Evolutionary conservation across 768 basidiomycete genomes (phyloP).

Genomic region (Fomitopsis pulvina): DNA sequence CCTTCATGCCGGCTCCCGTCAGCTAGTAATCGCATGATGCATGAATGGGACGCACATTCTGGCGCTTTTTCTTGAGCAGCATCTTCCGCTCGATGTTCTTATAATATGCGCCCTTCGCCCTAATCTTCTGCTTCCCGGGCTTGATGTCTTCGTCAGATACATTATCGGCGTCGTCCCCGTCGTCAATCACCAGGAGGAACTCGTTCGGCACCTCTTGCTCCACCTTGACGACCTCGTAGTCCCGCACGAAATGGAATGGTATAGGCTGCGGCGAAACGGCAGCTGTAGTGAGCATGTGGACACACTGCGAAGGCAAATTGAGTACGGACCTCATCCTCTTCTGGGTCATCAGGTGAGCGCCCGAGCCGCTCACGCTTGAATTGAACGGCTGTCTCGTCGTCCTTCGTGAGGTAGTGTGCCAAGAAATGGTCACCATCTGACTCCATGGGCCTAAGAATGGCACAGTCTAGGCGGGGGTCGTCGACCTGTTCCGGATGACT

Average conservation of each 20-base stretch:
- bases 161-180: constrained; percentile 29
- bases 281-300: no score
- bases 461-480: constrained; percentile 79
- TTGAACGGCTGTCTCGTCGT: constrained; percentile 60
- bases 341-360: constrained; percentile 38
- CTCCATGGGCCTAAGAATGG: constrained; percentile 82
- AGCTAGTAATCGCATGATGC: not conserved
- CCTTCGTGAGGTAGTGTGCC: constrained; percentile 75
- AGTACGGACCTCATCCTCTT: constrained; percentile 47
- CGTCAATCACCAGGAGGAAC: constrained; percentile 70
- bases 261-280: constrained; percentile 41
- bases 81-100: constrained; percentile 88
- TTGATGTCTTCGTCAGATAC: constrained; percentile 7
- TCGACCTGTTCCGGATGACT: constrained; percentile 40
- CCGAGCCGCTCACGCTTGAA: constrained; percentile 55
- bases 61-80: constrained; percentile 78
- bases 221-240: constrained; percentile 83
- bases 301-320: not conserved
- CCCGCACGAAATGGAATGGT: constrained; percentile 69
- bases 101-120: constrained; percentile 70
- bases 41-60: constrained; percentile 46
- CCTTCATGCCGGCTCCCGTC: constrained; percentile 29
- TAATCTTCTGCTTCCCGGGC: constrained; percentile 24
- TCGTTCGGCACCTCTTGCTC: constrained; percentile 85
- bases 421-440: constrained; percentile 85